Base-by-base conservation (phyloP, 225 moss, liverwort and hornwort genomes). In the Bryoerythrophyllum caledonicum region DNA sequence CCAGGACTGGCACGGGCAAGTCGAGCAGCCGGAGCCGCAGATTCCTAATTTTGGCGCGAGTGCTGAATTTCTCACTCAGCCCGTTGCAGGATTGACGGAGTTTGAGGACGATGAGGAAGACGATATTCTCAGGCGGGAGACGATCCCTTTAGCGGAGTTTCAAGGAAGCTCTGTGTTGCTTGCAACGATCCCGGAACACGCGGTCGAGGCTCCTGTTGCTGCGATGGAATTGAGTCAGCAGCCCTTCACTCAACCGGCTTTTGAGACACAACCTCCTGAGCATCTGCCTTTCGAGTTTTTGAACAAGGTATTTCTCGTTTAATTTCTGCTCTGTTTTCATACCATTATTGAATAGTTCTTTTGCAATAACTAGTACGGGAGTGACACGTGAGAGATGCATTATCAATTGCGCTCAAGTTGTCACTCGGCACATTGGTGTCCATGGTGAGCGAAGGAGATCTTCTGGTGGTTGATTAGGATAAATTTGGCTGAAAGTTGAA, bases 171-270 rank as follows among this genome's bases (percentile, higher is more conserved):
- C 63, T 30, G 67, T 68, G 1, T 62, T 63, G 64, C 35, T 68
- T 49, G 14, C 76, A 20, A 52, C 80, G 65, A 78, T 76, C 59
- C 76, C 67, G 24, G 70, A 73, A 60, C 64, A 67, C 30, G 27
- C 20, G 43, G 6, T 41, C 32, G 75, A 66, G 49, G 26, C 32
- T 68, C 78, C 56, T 73, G 19, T 15, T 61, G 56, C 11, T 63
- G 24, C 61, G 38, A 56, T 27, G 60, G 82, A 80, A 52, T 76
- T 37, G 28, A 79, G 79, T 65, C 58, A 74, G 16, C 85, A 88
- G 85, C 85, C 80, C 59, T 73, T 76, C 70, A 85, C 85, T 15
- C 88, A 88, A 79, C 83, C 83, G 17, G 80, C 73, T 23, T 0
- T 54, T 37, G 88, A 67, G 65, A 76, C 66, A 76, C 80, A 88